Conservation (phyloP, 306 rosid species). For the Rosa multiflora region DNA sequence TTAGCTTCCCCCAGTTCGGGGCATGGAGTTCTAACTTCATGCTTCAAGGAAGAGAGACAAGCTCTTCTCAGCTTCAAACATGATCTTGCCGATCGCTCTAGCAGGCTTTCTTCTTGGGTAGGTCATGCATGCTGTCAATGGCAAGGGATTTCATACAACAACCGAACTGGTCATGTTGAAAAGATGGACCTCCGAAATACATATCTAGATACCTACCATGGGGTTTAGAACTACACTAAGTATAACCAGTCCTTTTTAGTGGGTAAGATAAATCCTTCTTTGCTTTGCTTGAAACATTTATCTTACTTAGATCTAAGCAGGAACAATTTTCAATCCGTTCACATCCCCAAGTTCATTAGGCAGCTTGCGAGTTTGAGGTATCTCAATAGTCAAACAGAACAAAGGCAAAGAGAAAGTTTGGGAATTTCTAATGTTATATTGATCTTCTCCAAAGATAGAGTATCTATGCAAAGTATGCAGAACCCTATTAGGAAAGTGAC, state of each 20-base stretch:
- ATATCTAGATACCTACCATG: background rate
- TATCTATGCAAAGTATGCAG: no score
- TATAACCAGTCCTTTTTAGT: background rate
- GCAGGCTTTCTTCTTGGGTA: slow-evolving; percentile 9
- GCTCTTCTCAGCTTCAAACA: slow-evolving; percentile 6
- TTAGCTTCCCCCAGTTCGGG: background rate
- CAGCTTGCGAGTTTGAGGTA: background rate
- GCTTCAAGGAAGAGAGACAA: background rate
- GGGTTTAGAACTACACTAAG: background rate
- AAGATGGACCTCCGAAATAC: background rate
- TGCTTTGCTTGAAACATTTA: slow-evolving; percentile 7
- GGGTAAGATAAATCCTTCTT: slow-evolving; percentile 7
- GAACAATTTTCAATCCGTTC: background rate
- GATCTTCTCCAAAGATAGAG: no score
- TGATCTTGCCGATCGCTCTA: background rate
- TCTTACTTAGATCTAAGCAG: background rate
- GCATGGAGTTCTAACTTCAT: background rate
- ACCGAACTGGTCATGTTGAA: background rate
- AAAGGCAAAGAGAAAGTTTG: no score
- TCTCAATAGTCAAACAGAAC: background rate
- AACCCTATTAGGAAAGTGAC: no score
- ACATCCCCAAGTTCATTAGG: background rate
- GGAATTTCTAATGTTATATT: no score
- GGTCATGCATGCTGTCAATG: slow-evolving; percentile 10
- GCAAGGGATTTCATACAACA: slow-evolving; percentile 9